phyloP scores from a whole-genome alignment of 2,329 filamentous ascomycete species.

The Fusarium mundagurra region DNA sequence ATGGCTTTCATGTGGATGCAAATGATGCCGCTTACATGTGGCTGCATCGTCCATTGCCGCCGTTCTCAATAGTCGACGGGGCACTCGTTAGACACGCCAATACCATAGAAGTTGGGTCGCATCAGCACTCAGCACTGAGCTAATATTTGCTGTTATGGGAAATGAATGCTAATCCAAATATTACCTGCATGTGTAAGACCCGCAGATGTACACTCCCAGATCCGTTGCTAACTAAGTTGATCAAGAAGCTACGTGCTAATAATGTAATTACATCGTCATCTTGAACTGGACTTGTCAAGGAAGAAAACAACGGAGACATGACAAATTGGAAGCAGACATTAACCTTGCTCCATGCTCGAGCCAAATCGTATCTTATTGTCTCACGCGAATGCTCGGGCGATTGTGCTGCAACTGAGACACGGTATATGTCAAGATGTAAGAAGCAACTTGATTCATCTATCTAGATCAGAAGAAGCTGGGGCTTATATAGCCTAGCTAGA shows the following conservation, averaged over 20 bases:
- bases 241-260: not conserved
- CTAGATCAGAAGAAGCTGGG: not conserved
- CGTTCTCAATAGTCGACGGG: constrained; percentile 24
- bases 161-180: constrained; percentile 8
- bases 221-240: not conserved
- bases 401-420: constrained; percentile 2
- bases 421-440: not conserved
- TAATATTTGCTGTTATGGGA: not conserved
- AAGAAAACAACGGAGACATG: not conserved
- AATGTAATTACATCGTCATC: not conserved
- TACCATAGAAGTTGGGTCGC: constrained; percentile 12
- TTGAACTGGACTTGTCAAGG: not conserved
- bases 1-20: constrained; percentile 13
- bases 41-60: constrained; percentile 11
- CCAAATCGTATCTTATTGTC: not conserved
- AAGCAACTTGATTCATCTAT: not conserved
- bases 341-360: not conserved
- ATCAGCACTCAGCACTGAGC: not conserved
- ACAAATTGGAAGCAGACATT: not conserved
- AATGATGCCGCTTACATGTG: constrained; percentile 34
- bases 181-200: constrained; percentile 8
- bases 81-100: not conserved
- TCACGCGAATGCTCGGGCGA: not conserved
- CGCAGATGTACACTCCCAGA: constrained; percentile 18
- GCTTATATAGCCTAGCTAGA: not conserved